Evolutionary conservation across 192 early-diverging fungal genomes (phyloP), one percentile per base, ranked within the genome.

Genomic region (Kickxella alabastrina): DNA sequence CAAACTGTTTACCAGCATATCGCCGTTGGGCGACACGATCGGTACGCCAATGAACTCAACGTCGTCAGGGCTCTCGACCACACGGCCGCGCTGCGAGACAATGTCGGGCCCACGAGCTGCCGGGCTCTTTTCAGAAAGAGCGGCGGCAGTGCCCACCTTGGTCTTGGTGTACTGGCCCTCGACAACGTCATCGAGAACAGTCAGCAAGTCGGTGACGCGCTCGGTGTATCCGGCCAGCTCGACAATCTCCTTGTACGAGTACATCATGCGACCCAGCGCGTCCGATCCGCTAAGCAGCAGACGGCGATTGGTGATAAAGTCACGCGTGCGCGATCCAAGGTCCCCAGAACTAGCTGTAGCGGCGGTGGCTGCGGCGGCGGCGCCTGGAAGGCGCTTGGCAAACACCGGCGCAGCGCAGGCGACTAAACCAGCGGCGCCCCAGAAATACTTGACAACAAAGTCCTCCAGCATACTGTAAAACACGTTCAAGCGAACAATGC

Each of bases 391-490:
- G n/a, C 69, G 57, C 40, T 62, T 52, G 31, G 81, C 80, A 66
- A 96, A 95, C 12, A 92, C 91, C 2, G 94, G 94, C 8, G 87
- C 85, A 0, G 90, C 85, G 55, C 91, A 94, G 13, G 95, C 77
- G 9, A 86, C 70, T 43, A 93, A 75, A 28, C 93, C 93, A 49
- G 85, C 83, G 1, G 92, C 93, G 54, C 92, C 90, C 95, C 95
- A 98, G 49, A 92, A 89, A 75, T 98, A 98, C 68, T 98, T 98
- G 74, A 98, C 91, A 21, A 97, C 80, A 79, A 95, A 97, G 72
- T 97, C 94, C 68, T 98, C 95, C 40, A 96, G 71, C 92, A 98
- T 95, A 19, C 87, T 82, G 64, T 97, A 89, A 65, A 86, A 87
- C 47, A 98, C 86, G 23, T 90, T 85, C 53, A 88, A 79, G 17